A percentile compares a stretch with the other conserved stretches of the same genome.
Evolutionary conservation across 371 early-diverging fungal species (phyloP).

Genomic region (Conidiobolus incongruus): DNA sequence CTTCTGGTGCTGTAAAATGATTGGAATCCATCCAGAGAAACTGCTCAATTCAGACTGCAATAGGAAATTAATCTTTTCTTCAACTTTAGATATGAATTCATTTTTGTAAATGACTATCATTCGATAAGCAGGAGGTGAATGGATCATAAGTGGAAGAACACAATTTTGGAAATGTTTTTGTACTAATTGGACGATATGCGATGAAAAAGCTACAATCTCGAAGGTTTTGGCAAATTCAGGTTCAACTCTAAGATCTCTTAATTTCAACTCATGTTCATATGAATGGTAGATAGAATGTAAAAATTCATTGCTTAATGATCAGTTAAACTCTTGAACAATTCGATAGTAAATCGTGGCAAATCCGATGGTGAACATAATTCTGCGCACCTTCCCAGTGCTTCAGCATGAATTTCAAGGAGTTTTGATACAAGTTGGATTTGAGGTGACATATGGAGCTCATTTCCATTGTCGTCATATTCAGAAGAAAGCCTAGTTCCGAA

Average conservation of each 20-base stretch:
- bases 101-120: conserved; percentile 68
- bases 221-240: conserved; percentile 34
- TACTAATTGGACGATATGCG: conserved; percentile 49
- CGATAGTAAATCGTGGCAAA: conserved; percentile 14
- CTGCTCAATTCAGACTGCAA: conserved; percentile 44
- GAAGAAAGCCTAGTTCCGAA: background rate
- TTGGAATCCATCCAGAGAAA: conserved; percentile 26
- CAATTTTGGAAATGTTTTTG: conserved; percentile 78
- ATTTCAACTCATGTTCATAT: background rate
- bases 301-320: background rate
- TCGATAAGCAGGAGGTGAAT: conserved; percentile 59
- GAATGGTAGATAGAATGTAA: conserved; percentile 6
- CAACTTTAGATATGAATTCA: conserved; percentile 53
- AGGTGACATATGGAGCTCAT: background rate
- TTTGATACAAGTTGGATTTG: no score
- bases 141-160: conserved; percentile 44
- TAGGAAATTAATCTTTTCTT: conserved; percentile 47
- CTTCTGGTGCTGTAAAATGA: conserved; percentile 35
- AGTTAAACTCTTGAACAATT: background rate
- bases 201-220: conserved; percentile 36
- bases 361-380: conserved; percentile 49
- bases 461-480: background rate
- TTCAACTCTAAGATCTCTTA: conserved; percentile 25
- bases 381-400: conserved; percentile 57
- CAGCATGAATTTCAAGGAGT: conserved; percentile 53